These are phyloP conservation scores for Pinus taeda DNA, from an alignment of 75 land plant genomes.

Conservation along the genomic window DNA sequence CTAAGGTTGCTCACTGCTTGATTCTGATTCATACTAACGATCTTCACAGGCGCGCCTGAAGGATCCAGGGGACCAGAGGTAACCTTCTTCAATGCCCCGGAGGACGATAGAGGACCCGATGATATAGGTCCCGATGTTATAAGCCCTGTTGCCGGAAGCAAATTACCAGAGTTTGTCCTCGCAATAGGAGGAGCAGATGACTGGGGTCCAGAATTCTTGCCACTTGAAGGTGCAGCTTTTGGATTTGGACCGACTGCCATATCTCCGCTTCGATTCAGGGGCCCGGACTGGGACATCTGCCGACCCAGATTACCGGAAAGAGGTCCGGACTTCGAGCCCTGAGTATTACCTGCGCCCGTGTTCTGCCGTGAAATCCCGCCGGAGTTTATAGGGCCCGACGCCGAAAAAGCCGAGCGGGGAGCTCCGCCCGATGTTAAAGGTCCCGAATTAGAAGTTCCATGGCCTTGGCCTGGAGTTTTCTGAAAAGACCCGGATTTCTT, in stretches of 20 bases:
- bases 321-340: constrained; percentile 18
- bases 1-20: constrained; percentile 65
- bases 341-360: constrained; percentile 22
- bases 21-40: constrained; percentile 25
- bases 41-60: constrained; percentile 33
- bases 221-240: constrained; percentile 1
- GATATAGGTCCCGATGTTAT: constrained; percentile 80
- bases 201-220: constrained; percentile 74
- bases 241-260: constrained; percentile 17
- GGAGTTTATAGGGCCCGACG: constrained; percentile 41
- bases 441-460: constrained; percentile 56
- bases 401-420: constrained; percentile 18
- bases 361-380: constrained; percentile 37
- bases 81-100: constrained; percentile 57
- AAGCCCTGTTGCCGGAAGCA: constrained; percentile 70
- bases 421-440: constrained; percentile 34
- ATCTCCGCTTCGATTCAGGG: constrained; percentile 65
- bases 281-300: constrained; percentile 72
- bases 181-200: constrained; percentile 51
- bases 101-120: constrained; percentile 60
- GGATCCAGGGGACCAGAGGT: constrained; percentile 70
- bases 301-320: constrained; percentile 13
- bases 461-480: constrained; percentile 29
- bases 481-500: constrained; percentile 18
- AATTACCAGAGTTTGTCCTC: constrained; percentile 71